Percentiles rank a stretch among this genome's conserved stretches.
These are phyloP conservation scores for Podospora appendiculata DNA, from an alignment of 495 filamentous ascomycete species.

Conservation along the genomic window DNA sequence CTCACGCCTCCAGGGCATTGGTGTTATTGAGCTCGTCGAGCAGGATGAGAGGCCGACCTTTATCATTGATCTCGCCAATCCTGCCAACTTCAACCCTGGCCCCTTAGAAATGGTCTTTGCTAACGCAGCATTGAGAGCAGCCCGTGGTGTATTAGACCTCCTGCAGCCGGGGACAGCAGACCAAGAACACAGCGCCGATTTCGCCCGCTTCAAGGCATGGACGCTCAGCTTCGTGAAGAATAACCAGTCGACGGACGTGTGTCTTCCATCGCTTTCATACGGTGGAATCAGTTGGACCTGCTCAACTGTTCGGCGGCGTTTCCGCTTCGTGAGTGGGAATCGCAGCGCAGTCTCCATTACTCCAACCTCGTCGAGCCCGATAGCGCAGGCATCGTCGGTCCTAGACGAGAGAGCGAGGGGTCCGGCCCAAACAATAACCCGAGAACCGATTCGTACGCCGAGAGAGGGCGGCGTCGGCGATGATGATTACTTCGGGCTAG, in stretches of 20 bases:
- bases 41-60: conserved; percentile 62
- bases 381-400: conserved; percentile 16
- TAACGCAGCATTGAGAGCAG: conserved; percentile 49
- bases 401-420: conserved; percentile 17
- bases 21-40: conserved; percentile 57
- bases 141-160: conserved; percentile 38
- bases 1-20: conserved; percentile 48
- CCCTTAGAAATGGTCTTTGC: conserved; percentile 49
- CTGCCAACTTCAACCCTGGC: conserved; percentile 41
- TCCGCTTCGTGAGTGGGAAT: conserved; percentile 53
- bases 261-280: conserved; percentile 42
- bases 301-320: conserved; percentile 52
- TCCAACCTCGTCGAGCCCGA: conserved; percentile 27
- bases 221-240: conserved; percentile 41
- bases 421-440: conserved; percentile 8
- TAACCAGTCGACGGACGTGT: conserved; percentile 37
- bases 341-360: conserved; percentile 16
- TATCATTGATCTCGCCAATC: conserved; percentile 53
- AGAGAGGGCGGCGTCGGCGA: conserved; percentile 18
- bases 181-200: conserved; percentile 27
- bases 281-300: conserved; percentile 55
- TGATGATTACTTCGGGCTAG: conserved; percentile 31
- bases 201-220: conserved; percentile 57
- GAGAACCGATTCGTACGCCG: conserved; percentile 11
- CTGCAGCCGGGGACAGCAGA: conserved; percentile 38